A percentile compares a stretch with the other conserved stretches of the same genome.
Conservation (phyloP, 208 protist genomes). For the Blechomonas ayalai region DNA sequence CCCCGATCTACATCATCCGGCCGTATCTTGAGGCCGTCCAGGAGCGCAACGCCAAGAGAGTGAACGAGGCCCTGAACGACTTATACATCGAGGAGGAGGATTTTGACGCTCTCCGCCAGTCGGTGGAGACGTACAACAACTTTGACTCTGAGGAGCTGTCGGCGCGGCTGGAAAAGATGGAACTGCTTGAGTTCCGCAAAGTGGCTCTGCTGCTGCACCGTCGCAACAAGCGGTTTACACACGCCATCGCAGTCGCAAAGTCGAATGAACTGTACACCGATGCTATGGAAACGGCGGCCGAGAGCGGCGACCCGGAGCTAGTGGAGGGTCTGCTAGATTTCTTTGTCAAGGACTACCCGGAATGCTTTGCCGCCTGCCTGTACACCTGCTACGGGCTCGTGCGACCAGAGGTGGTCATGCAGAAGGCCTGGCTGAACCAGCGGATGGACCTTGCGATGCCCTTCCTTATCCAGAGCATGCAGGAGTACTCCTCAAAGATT, state of each 20-base stretch:
- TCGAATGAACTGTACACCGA: constrained; percentile 97
- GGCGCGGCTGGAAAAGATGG: constrained; percentile 95
- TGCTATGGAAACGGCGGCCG: constrained; percentile 97
- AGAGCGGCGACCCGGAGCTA: constrained; percentile 86
- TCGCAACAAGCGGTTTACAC: constrained; percentile 85
- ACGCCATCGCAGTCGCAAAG: constrained; percentile 96
- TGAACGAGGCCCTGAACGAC: constrained; percentile 98
- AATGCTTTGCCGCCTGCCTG: constrained; percentile 95
- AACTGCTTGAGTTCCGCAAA: constrained; percentile 98
- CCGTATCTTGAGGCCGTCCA: constrained; percentile 96
- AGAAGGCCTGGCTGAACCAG: constrained; percentile 98
- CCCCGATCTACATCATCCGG: constrained; percentile 93
- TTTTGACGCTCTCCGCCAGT: constrained; percentile 93
- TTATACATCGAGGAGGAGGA: constrained; percentile 99
- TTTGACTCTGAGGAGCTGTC: constrained; percentile 97
- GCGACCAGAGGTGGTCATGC: constrained; percentile 93
- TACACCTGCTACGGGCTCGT: constrained; percentile 98
- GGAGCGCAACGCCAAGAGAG: constrained; percentile 80
- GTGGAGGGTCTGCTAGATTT: constrained; percentile 95
- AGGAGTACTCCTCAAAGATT: constrained; percentile 91
- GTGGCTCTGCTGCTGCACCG: constrained; percentile 97
- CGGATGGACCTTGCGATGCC: constrained; percentile 98
- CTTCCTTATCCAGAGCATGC: constrained; percentile 97
- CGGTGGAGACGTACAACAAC: constrained; percentile 94
- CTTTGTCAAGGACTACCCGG: constrained; percentile 94